Base-by-base conservation (phyloP, 148 eudicot genomes). In the Nepenthes gracilis region DNA sequence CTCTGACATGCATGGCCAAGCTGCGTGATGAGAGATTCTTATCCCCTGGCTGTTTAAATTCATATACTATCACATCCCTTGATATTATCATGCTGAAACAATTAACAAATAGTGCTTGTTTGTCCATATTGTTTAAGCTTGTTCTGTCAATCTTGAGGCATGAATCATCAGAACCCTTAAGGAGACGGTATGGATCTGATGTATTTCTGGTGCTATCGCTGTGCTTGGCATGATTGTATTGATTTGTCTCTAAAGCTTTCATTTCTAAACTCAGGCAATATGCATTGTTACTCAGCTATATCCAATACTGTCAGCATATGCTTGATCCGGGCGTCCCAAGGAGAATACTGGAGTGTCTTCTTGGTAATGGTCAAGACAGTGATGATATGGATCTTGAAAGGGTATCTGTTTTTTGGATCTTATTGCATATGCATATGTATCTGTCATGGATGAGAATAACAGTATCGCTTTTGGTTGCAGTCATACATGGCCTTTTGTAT, bases 251-350 rank as follows among this genome's bases (percentile, higher is more conserved):
- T 55, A 54, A 51, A 64, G 59, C 53, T n/a, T 43, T 60, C 34
- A 63, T 47, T 61, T 47, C 36, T 67, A 45, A 52, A 69, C 75
- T 32, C 85, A 94, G 99, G 74, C 99, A 94, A 70, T 94, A 89
- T 64, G 87, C 99, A 0, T 75, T 94, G 74, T 83, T 94, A 47
- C 80, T 94, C 33, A 86, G 97, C 73, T 94, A 89, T 71, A 79
- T 85, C 80, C 99, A 89, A 81, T 94, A 94, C 76, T 94, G 97
- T 71, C 85, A 76, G 70, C 97, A 94, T 75, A 79, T 85, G 82
- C 87, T 89, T 74, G 87, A 94, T 70, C 96, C 99, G 58, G 93
- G 86, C 75, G 83, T 94, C 70, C 92, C 97, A 34, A 72, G 78
- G 63, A 83, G 85, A 55, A 67, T 89, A 74, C 74, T 94, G 67